Conservation (phyloP, 805 yeast genomes). For the Kurtzmaniella fragi region DNA sequence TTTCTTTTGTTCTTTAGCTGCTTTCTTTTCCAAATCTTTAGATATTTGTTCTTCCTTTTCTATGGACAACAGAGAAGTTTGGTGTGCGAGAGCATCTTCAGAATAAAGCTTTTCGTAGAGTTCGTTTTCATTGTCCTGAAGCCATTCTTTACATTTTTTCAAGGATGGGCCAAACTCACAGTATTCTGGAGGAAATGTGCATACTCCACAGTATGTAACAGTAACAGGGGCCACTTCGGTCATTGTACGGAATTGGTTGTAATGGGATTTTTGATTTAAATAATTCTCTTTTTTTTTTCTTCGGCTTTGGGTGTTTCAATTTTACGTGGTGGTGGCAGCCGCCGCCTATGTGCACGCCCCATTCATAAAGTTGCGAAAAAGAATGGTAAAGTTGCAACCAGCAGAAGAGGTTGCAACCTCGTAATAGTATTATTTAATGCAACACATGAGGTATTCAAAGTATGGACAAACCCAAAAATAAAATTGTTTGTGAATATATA, state of each 20-base stretch:
- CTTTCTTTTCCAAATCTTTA: constrained; percentile 78
- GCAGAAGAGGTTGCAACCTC: too few relatives aligned
- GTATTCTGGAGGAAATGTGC: constrained; percentile 83
- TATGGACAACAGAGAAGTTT: constrained; percentile 55
- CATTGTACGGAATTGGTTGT: constrained; percentile 11
- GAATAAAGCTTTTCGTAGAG: constrained; percentile 58
- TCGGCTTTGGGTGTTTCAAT: too few relatives aligned
- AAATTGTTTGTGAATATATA: too few relatives aligned
- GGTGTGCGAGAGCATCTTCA: constrained; percentile 51
- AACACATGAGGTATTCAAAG: too few relatives aligned
- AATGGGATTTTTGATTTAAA: not conserved
- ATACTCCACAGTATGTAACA: constrained; percentile 69
- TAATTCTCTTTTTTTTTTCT: constrained; percentile 1
- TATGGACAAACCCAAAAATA: too few relatives aligned
- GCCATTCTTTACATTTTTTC: constrained; percentile 82
- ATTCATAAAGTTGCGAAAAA: too few relatives aligned
- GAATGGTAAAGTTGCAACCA: too few relatives aligned
- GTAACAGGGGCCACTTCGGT: constrained; percentile 24
- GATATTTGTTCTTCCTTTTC: constrained; percentile 82
- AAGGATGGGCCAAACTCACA: constrained; percentile 86
- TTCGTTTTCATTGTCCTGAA: constrained; percentile 53
- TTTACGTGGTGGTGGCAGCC: too few relatives aligned
- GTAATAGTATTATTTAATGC: too few relatives aligned
- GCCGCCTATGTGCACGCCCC: too few relatives aligned
- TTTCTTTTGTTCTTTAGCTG: constrained; percentile 78